Evolutionary conservation across 345 rosid species (phyloP).

Genomic region (Brassica juncea): DNA sequence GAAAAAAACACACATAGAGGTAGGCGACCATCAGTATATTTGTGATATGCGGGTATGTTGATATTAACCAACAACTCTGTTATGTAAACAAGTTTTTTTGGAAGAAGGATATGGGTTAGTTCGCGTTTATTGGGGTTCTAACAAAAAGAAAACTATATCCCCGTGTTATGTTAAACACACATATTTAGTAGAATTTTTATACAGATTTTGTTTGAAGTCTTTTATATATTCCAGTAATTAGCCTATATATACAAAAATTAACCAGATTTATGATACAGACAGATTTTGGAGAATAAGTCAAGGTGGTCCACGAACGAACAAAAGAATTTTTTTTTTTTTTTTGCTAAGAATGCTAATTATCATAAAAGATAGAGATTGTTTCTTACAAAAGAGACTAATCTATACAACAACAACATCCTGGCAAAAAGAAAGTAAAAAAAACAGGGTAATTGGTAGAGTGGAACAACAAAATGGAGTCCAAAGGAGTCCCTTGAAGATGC

Average conservation of each 20-base stretch:
- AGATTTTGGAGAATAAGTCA: not conserved
- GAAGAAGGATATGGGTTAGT: not conserved
- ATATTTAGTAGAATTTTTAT: not conserved
- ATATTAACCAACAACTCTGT: not conserved
- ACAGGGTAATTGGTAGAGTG: too few relatives aligned
- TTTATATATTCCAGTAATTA: not conserved
- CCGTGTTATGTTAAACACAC: not conserved
- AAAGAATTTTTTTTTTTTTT: not conserved
- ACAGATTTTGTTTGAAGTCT: not conserved
- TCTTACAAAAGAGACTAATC: too few relatives aligned
- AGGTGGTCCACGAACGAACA: slow-evolving; percentile 14
- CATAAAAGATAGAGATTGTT: too few relatives aligned
- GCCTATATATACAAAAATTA: not conserved
- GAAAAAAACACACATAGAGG: not conserved
- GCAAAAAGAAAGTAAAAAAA: too few relatives aligned
- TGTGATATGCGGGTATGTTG: not conserved
- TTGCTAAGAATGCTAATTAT: too few relatives aligned
- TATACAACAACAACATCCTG: too few relatives aligned
- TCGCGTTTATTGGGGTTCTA: not conserved
- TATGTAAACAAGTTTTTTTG: not conserved
- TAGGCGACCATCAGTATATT: not conserved
- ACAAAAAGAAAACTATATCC: not conserved
- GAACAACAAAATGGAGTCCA: too few relatives aligned
- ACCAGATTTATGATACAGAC: not conserved
- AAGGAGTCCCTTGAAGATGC: too few relatives aligned